phyloP scores from a whole-genome alignment of 306 rosid genomes.

The Arachis hypogaea region DNA sequence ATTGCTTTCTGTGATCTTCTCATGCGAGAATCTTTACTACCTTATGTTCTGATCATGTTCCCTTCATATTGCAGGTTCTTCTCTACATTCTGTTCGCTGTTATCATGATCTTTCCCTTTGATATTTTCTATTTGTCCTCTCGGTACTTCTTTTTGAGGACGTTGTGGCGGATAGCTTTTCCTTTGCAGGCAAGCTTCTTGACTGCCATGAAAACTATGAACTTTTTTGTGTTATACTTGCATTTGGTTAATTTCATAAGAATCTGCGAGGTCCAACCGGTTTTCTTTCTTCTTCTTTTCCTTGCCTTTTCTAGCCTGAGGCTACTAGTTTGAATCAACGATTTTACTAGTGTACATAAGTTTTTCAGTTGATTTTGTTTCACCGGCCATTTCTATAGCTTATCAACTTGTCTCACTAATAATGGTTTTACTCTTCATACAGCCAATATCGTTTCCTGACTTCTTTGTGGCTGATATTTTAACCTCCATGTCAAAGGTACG shows the following conservation, averaged over 20 bases:
- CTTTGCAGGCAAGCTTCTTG: slow-evolving; percentile 81
- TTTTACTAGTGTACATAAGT: slow-evolving; percentile 23
- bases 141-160: slow-evolving; percentile 92
- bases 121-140: slow-evolving; percentile 88
- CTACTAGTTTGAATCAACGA: slow-evolving; percentile 27
- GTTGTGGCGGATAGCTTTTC: slow-evolving; percentile 80
- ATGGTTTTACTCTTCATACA: slow-evolving; percentile 51
- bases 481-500: slow-evolving; percentile 97
- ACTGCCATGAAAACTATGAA: slow-evolving; percentile 26
- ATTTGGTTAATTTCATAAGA: slow-evolving; percentile 34
- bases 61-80: slow-evolving; percentile 74
- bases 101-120: slow-evolving; percentile 88
- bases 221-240: slow-evolving; percentile 28
- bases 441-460: slow-evolving; percentile 96
- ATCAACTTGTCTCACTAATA: slow-evolving; percentile 33
- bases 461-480: slow-evolving; percentile 94
- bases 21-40: slow-evolving; percentile 15
- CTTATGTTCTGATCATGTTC: slow-evolving; percentile 43
- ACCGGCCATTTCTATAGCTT: slow-evolving; percentile 23
- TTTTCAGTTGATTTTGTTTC: slow-evolving; percentile 32
- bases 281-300: slow-evolving; percentile 1
- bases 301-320: slow-evolving; percentile 1
- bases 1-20: slow-evolving; percentile 35
- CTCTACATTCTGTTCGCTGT: slow-evolving; percentile 80
- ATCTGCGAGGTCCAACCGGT: slow-evolving; percentile 12